These are phyloP conservation scores for Porphyrellus cyaneotinctus DNA, from an alignment of 768 basidiomycete species.

Conservation along the genomic window DNA sequence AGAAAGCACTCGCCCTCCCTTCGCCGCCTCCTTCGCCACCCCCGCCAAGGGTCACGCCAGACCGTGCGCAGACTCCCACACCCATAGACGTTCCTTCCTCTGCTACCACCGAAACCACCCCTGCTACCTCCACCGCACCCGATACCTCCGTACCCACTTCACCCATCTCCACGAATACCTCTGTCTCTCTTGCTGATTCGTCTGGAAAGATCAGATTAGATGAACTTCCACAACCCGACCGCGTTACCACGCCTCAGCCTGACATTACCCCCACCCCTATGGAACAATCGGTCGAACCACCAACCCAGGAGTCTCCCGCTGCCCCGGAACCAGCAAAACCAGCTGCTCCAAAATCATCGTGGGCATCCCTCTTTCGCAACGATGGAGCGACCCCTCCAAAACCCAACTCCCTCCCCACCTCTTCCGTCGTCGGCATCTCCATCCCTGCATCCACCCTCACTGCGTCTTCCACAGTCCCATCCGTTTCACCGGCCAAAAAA, in stretches of 20 bases:
- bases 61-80: slow-evolving; percentile 1
- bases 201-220: slow-evolving; percentile 8
- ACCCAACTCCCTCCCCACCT: slow-evolving; percentile 57
- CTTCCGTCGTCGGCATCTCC: slow-evolving; percentile 70
- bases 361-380: slow-evolving; percentile 66
- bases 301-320: neutral
- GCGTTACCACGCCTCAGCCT: slow-evolving; percentile 8
- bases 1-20: slow-evolving; percentile 48
- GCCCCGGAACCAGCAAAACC: slow-evolving; percentile 24
- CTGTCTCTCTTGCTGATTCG: slow-evolving; percentile 41
- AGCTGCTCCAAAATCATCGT: slow-evolving; percentile 54
- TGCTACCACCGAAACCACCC: slow-evolving; percentile 45
- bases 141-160: slow-evolving; percentile 48
- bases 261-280: neutral
- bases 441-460: slow-evolving; percentile 48
- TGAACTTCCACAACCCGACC: slow-evolving; percentile 14
- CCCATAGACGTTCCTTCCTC: slow-evolving; percentile 41
- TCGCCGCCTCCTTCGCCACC: slow-evolving; percentile 48
- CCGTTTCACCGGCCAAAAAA: slow-evolving; percentile 39
- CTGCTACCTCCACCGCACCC: slow-evolving; percentile 47
- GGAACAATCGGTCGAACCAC: slow-evolving; percentile 1
- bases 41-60: slow-evolving; percentile 11
- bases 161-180: slow-evolving; percentile 58
- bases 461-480: slow-evolving; percentile 14
- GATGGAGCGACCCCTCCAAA: slow-evolving; percentile 38